These are phyloP conservation scores for Ustilago shanxiensis DNA, from an alignment of 1,284 basidiomycete species.

Conservation along the genomic window DNA sequence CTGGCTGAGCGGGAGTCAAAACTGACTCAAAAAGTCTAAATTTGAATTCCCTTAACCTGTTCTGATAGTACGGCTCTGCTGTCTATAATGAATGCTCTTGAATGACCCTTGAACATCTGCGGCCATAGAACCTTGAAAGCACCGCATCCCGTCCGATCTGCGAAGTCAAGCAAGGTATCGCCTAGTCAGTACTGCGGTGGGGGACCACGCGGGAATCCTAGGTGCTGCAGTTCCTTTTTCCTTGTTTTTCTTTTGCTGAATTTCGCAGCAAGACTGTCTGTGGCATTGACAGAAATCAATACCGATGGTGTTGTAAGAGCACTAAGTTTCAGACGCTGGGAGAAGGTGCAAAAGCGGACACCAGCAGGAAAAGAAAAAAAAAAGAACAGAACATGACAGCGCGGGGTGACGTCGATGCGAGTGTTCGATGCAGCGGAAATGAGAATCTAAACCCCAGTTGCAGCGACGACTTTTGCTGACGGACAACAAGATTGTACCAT, in stretches of 20 bases:
- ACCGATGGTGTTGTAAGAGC: too few relatives aligned
- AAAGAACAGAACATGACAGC: background rate
- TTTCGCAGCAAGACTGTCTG: too few relatives aligned
- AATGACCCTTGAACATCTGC: slow-evolving; percentile 77
- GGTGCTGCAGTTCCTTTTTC: slow-evolving; percentile 73
- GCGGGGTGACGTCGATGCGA: slow-evolving; percentile 27
- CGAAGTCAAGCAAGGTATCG: slow-evolving; percentile 83
- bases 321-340: too few relatives aligned
- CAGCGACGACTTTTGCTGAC: background rate
- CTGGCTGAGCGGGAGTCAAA: background rate
- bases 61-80: too few relatives aligned
- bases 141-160: slow-evolving; percentile 85
- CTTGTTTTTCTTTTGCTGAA: background rate
- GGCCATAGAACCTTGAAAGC: slow-evolving; percentile 83
- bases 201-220: slow-evolving; percentile 85
- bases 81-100: too few relatives aligned
- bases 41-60: background rate
- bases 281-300: too few relatives aligned
- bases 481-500: background rate
- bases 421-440: slow-evolving; percentile 10
- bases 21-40: background rate
- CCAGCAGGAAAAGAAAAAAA: background rate
- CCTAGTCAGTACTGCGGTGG: slow-evolving; percentile 86
- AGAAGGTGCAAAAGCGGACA: background rate
- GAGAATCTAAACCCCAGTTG: too few relatives aligned